Conservation (phyloP, 2,329 filamentous ascomycete genomes). For the Alternaria gansuensis region DNA sequence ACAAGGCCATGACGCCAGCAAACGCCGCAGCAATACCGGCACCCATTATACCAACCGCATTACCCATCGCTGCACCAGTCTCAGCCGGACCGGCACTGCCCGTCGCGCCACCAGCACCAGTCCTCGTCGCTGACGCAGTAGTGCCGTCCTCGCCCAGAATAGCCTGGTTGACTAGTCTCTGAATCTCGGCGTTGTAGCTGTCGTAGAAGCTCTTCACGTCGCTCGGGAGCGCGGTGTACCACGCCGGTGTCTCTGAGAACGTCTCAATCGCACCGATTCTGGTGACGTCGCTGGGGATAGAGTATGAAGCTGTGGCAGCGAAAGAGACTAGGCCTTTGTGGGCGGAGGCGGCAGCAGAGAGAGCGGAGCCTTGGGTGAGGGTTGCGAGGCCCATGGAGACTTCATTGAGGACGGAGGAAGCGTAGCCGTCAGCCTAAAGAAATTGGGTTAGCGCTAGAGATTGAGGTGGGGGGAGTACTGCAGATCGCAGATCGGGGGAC, state of each 20-base stretch:
- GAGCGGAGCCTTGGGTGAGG: conserved; percentile 24
- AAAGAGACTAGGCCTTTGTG: conserved; percentile 34
- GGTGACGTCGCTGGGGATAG: conserved; percentile 30
- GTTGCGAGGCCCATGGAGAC: conserved; percentile 26
- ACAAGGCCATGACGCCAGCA: conserved; percentile 37
- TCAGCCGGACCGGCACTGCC: conserved; percentile 5
- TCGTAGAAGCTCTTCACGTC: conserved; percentile 40
- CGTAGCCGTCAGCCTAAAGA: conserved; percentile 26
- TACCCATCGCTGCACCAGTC: conserved; percentile 19
- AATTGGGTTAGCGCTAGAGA: not conserved
- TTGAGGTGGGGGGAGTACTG: not conserved
- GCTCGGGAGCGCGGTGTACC: conserved; percentile 38
- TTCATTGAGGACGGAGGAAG: conserved; percentile 24
- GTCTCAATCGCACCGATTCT: conserved; percentile 25
- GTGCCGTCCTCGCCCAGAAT: conserved; percentile 22
- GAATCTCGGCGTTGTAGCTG: conserved; percentile 27
- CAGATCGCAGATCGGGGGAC: not conserved
- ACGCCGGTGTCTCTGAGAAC: conserved; percentile 29
- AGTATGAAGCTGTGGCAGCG: conserved; percentile 31
- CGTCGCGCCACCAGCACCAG: conserved; percentile 5
- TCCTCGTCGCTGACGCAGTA: conserved; percentile 3
- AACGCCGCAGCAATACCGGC: conserved; percentile 34
- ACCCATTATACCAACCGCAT: conserved; percentile 24
- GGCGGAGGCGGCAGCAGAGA: conserved; percentile 28
- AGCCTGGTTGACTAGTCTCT: conserved; percentile 30